phyloP scores from a whole-genome alignment of 164 flowering plant genomes.

The grape (Vitis vinifera) region ASM3070453v1 NC_081822.1:6371001-6371500 shows the following conservation, averaged over 20 bases:
- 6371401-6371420: neutral
- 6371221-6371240: slow-evolving; percentile 7
- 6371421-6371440: no score
- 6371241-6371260: slow-evolving; percentile 12
- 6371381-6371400: slow-evolving; percentile 23
- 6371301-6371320: slow-evolving; percentile 58
- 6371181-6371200: slow-evolving; percentile 21
- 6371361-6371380: slow-evolving; percentile 43
- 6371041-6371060: slow-evolving; percentile 9
- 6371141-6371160: slow-evolving; percentile 36
- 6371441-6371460: no score
- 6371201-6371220: slow-evolving; percentile 5
- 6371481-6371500: no score
- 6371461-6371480: no score
- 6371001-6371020: neutral
- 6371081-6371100: no score
- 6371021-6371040: slow-evolving; percentile 23
- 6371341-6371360: slow-evolving; percentile 11
- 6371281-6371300: slow-evolving; percentile 47
- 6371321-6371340: slow-evolving; percentile 37
- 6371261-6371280: slow-evolving; percentile 11
- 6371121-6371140: neutral
- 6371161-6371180: slow-evolving; percentile 37
- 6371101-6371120: no score
- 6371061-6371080: neutral